phyloP scores from a whole-genome alignment of 441 rosid species.

The Populus tomentosa region DNA sequence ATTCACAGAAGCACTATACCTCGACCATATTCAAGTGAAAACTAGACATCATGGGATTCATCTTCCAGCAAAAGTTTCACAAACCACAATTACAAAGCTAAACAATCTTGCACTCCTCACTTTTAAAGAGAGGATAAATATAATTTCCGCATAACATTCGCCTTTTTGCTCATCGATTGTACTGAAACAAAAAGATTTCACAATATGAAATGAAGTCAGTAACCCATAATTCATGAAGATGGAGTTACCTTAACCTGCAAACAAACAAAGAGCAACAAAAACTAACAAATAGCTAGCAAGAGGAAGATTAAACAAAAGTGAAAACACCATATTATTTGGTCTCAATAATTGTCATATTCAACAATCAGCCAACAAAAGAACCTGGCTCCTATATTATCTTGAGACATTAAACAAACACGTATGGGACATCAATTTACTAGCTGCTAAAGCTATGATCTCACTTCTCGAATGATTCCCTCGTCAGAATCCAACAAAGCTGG shows the following conservation, averaged over 20 bases:
- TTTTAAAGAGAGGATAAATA: neutral
- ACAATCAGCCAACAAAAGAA: neutral
- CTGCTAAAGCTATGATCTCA: slow-evolving; percentile 20
- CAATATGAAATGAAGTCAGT: neutral
- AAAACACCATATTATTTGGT: neutral
- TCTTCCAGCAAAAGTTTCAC: neutral
- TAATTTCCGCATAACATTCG: neutral
- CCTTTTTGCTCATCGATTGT: neutral
- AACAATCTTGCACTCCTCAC: neutral
- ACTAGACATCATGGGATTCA: too few species aligned
- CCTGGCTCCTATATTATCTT: neutral
- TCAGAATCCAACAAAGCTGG: slow-evolving; percentile 19
- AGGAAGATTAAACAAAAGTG: too few species aligned
- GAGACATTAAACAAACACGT: slow-evolving; percentile 19
- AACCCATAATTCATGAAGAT: neutral
- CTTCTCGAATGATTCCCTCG: slow-evolving; percentile 18
- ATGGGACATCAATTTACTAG: neutral
- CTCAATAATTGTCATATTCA: neutral
- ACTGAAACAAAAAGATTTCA: neutral
- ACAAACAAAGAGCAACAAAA: neutral
- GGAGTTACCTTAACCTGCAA: neutral
- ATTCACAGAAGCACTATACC: too few species aligned
- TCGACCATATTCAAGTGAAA: too few species aligned
- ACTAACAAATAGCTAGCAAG: too few species aligned
- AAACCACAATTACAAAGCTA: neutral